Base-by-base conservation (phyloP, 2,329 filamentous ascomycete genomes). In the Penicillium janthinellum region DNA sequence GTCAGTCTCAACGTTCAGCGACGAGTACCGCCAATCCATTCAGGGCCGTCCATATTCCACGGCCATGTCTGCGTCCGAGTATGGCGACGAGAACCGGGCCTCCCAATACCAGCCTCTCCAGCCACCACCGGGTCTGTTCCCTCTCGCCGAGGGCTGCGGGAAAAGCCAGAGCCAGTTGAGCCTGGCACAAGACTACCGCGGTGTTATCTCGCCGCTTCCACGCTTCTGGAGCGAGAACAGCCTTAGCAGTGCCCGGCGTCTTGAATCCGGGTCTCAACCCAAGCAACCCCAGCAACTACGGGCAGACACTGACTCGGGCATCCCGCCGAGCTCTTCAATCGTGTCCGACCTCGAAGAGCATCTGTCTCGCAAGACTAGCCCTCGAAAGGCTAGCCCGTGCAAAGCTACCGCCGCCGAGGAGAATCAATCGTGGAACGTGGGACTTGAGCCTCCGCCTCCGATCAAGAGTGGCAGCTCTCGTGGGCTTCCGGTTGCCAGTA, bases 101-200 rank as follows among this genome's bases (percentile, higher is more conserved):
- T 76, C 75, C 4, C 61, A 70, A 20, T 74, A 72, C 34, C 61
- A 71, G 14, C 67, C 64, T 34, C 64, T 70, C 2, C 64, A 74
- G 22, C 73, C 73, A 59, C 69, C 51, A 57, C 63, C 54, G 49
- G 65, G 52, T 56, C 51, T 72, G 20, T 59, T 69, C 59, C 48
- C 63, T 54, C 50, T 69, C 41, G 47, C 63, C 50, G 56, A 64
- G 65, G 52, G 60, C 45, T 60, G 58, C 11, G 57, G 57, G 34
- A 67, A 71, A 37, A 67, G 66, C 11, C 68, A 68, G 39, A 76
- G 73, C 44, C 74, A 76, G 58, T 62, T 73, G 25, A 75, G 72
- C 55, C 59, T 76, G n/a, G 75, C 74, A 10, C 73, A 75, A 48
- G 70, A 75, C 50, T 77, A 77, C 58, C 73, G 73, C 0, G 71